Base-by-base conservation (phyloP, 2,329 filamentous ascomycete species). In the Aspergillus eucalypticola region DNA sequence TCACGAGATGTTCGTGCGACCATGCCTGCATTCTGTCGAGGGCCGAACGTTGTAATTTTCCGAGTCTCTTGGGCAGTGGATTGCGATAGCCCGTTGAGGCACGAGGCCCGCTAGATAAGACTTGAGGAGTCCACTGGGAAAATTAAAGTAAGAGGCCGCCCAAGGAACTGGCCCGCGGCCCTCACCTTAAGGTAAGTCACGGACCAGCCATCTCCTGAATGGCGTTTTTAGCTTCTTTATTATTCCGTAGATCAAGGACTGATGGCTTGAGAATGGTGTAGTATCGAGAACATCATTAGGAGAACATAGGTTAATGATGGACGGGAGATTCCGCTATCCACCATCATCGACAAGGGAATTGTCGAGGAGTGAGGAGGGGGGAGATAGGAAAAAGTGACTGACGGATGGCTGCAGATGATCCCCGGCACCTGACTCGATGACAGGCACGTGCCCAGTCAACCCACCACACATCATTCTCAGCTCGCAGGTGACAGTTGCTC, bases 371-470 rank as follows among this genome's bases (percentile, higher is more conserved):
- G 27, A 29, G 27, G 27, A 29, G 19, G n/a, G n/a, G n/a, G 27
- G 8, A 29, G 23, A 23, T 25, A 25, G 23, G 23, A 29, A 29
- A 29, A 10, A 11, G 8, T 8, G 27, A 29, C 27, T 25, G 35
- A 21, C 52, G 52, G 52, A 44, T 41, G 52, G 52, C 52, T 54
- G 52, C 52, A 54, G 52, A 44, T 42, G 52, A 15, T 42, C 23
- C 29, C 21, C 23, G n/a, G 42, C 53, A 55, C 39, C 21, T 27
- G 51, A 53, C 35, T 39, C 23, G 35, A 7, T 41, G 32, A 25
- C 51, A 53, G 35, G 51, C 51, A 53, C 32, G 21, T 41, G 32
- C 35, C 35, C 21, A n/a, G 21, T 44, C 41, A 44, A 11, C 41
- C 41, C 19, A 10, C 51, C 41, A 44, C 19, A 11, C 17, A 17